Evolutionary conservation across 805 yeast species (phyloP).

Genomic region (Candida corydali): DNA sequence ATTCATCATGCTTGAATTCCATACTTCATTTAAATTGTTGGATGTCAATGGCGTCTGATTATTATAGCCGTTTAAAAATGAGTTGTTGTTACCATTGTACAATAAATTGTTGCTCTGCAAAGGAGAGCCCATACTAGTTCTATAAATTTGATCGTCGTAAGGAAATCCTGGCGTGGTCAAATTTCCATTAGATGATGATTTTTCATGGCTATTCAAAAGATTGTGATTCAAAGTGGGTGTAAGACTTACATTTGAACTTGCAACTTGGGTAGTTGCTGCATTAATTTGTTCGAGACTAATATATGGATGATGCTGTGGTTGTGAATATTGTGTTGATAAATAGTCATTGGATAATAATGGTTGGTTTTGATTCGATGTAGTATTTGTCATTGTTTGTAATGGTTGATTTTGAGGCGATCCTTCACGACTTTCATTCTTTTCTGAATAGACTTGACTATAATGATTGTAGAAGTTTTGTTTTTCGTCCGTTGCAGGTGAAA

Average conservation of each 20-base stretch:
- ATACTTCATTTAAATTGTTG: slow-evolving; percentile 6
- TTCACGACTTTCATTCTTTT: not conserved
- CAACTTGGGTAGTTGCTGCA: slow-evolving; percentile 8
- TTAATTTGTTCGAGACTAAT: slow-evolving; percentile 11
- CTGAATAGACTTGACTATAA: slow-evolving; percentile 14
- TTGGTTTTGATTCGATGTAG: not conserved
- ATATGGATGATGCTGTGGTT: slow-evolving; percentile 9
- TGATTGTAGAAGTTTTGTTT: slow-evolving; percentile 9
- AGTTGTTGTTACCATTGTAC: slow-evolving; percentile 2
- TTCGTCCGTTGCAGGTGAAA: slow-evolving; percentile 11
- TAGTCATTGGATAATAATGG: slow-evolving; percentile 3
- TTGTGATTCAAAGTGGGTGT: slow-evolving; percentile 6
- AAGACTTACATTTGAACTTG: slow-evolving; percentile 2
- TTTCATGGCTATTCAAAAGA: not conserved
- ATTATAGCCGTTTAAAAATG: slow-evolving; percentile 7
- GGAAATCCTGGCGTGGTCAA: slow-evolving; percentile 13
- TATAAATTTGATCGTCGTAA: slow-evolving; percentile 17
- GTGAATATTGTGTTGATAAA: slow-evolving; percentile 3
- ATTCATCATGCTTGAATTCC: slow-evolving; percentile 1
- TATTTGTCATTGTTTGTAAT: not conserved
- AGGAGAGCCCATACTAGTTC: slow-evolving; percentile 9
- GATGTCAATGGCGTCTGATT: slow-evolving; percentile 8
- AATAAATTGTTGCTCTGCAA: slow-evolving; percentile 3
- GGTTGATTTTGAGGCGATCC: slow-evolving; percentile 1
- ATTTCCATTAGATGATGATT: not conserved